Evolutionary conservation across 805 yeast species (phyloP), one percentile per base, ranked within the genome.

Genomic region (Candida maris): DNA sequence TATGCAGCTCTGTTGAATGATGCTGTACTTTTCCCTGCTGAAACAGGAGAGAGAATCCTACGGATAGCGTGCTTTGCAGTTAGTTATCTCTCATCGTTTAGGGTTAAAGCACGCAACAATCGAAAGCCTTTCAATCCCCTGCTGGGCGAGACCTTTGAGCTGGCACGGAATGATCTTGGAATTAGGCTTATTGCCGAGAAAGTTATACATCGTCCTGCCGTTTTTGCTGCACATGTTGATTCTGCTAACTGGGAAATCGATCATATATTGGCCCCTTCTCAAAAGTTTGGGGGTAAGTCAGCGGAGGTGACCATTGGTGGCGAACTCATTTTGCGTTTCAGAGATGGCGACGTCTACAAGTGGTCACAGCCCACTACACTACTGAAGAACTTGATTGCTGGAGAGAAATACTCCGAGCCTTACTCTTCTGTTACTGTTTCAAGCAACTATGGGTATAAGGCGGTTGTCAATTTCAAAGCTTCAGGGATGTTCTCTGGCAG

Each of bases 121-220:
- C 72, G 98, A 45, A 93, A 93, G 55, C 97, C 98, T 1, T 93
- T 93, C 63, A 93, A 88, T 56, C 97, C 98, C 7, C 67, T 93
- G 34, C 65, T 93, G 14, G 97, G 97, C 15, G 98, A 93, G 57
- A 89, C 97, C 0, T 93, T 62, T 59, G 98, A 93, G 60, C 67
- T 86, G 28, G 93, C 87, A 2, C 72, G 96, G 27, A 95, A 87
- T 43, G 95, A 86, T 51, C 61, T 73, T 34, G 89, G 89, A 0
- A 71, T 81, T 46, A 65, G 97, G 48, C 58, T 85, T 27, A 48
- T 93, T 4, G 70, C 86, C 13, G 98, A 93, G 57, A 93, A 93
- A 55, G 95, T 93, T 14, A 61, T 77, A 20, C 98, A 93, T 52
- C 75, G 85, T 38, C 98, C 98, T 2, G 80, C 81, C 12, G 76